phyloP scores from a whole-genome alignment of 371 early-diverging fungal species.

The Catenaria anguillulae region DNA sequence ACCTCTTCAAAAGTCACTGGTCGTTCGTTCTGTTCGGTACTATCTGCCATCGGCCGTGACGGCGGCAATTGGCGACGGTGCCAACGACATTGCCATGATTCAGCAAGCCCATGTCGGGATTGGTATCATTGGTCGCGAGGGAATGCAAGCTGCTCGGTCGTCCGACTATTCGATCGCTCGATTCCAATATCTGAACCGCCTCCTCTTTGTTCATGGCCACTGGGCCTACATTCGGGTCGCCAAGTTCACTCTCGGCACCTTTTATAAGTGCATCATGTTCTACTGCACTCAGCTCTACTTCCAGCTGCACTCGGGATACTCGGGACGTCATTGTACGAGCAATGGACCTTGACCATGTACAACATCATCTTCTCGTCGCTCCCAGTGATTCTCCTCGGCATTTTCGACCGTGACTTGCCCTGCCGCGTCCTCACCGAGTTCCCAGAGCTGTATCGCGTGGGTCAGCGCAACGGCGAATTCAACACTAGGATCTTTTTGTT shows the following conservation, averaged over 20 bases:
- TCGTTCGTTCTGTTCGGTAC: constrained; percentile 51
- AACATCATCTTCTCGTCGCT: constrained; percentile 65
- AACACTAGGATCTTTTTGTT: constrained; percentile 36
- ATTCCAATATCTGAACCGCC: constrained; percentile 32
- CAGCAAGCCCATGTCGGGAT: constrained; percentile 74
- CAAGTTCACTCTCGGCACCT: constrained; percentile 28
- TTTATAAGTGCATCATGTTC: constrained; percentile 42
- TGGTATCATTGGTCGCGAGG: constrained; percentile 54
- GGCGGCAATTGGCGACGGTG: constrained; percentile 92
- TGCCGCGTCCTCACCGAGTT: constrained; percentile 44
- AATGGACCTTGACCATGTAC: constrained; percentile 62
- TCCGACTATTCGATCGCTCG: constrained; percentile 49
- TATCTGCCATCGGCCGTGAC: constrained; percentile 40
- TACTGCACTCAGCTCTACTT: constrained; percentile 45
- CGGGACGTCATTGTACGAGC: constrained; percentile 66
- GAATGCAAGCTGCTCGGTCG: constrained; percentile 46
- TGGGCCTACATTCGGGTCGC: constrained; percentile 35
- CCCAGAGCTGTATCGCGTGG: constrained; percentile 56
- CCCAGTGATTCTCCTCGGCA: constrained; percentile 62
- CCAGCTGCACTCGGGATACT: constrained; percentile 50
- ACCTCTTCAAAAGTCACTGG: constrained; percentile 83
- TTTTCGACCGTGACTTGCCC: constrained; percentile 65
- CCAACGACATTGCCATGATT: constrained; percentile 96
- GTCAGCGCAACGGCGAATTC: constrained; percentile 43
- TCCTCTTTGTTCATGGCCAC: constrained; percentile 36